Conservation (phyloP, 768 basidiomycete species). For the Tephrocybe sp. region DNA sequence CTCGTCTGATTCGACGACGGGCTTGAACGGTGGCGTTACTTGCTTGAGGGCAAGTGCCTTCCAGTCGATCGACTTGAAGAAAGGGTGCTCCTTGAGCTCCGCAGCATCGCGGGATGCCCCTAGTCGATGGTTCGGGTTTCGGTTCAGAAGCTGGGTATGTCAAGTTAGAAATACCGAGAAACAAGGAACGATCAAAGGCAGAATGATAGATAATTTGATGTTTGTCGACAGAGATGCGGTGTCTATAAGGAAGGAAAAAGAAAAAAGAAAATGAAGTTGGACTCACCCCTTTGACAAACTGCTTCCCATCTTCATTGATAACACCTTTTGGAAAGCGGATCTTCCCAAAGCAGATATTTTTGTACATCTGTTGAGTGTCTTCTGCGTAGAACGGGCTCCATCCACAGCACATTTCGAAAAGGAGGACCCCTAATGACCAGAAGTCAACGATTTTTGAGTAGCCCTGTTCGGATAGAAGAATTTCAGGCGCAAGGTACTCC, state of each 20-base stretch:
- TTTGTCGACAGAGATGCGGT: too few relatives aligned
- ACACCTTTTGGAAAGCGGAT: conserved; percentile 97
- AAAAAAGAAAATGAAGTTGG: conserved; percentile 1
- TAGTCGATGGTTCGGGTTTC: conserved; percentile 96
- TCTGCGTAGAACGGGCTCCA: conserved; percentile 99
- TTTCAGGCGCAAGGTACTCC: conserved; percentile 97
- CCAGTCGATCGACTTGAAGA: conserved; percentile 95
- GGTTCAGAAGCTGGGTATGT: conserved; percentile 81
- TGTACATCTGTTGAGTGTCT: conserved; percentile 99
- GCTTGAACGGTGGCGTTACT: conserved; percentile 97
- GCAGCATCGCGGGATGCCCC: conserved; percentile 89
- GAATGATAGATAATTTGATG: conserved; percentile 14
- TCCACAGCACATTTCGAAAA: conserved; percentile 99
- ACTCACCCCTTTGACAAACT: conserved; percentile 97
- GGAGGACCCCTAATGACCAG: conserved; percentile 92
- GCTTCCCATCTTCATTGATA: conserved; percentile 96
- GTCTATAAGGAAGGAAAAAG: background rate
- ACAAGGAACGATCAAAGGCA: conserved; percentile 17
- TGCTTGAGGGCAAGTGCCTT: conserved; percentile 81
- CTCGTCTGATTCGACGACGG: conserved; percentile 96
- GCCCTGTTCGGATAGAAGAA: conserved; percentile 96
- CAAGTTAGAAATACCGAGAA: conserved; percentile 7
- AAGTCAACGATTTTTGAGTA: conserved; percentile 99
- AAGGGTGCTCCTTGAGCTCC: conserved; percentile 94
- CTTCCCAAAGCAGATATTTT: conserved; percentile 98